These are phyloP conservation scores for Cicer chorassanicum DNA, from an alignment of 306 rosid species.

Conservation along the genomic window DNA sequence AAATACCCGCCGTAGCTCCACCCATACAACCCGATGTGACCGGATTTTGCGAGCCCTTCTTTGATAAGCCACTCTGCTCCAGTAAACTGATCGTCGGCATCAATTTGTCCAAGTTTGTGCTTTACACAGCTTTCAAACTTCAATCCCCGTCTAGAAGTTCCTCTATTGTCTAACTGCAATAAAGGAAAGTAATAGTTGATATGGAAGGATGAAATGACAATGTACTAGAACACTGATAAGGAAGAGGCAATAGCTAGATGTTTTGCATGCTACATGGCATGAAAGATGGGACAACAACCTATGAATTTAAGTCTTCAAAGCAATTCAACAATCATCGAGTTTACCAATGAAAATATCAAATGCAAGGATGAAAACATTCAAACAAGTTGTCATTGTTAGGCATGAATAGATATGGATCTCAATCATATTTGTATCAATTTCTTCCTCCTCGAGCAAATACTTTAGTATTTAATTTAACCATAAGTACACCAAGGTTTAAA, in stretches of 20 bases:
- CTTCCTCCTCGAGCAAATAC: neutral
- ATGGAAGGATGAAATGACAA: conserved; percentile 26
- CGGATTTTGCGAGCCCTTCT: conserved; percentile 73
- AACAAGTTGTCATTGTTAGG: conserved; percentile 1
- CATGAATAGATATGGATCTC: conserved; percentile 30
- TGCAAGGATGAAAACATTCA: conserved; percentile 20
- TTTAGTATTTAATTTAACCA: conserved; percentile 2
- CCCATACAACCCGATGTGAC: conserved; percentile 87
- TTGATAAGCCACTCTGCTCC: conserved; percentile 94
- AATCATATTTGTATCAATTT: conserved; percentile 25
- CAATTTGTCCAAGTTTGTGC: conserved; percentile 67
- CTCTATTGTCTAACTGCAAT: conserved; percentile 90
- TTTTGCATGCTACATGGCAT: neutral
- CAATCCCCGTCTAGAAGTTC: conserved; percentile 87
- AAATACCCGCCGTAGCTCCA: conserved; percentile 99
- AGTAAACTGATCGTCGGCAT: conserved; percentile 83
- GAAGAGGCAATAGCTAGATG: neutral
- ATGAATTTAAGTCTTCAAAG: conserved; percentile 31
- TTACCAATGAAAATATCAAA: conserved; percentile 8
- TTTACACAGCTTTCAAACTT: conserved; percentile 78
- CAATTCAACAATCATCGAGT: conserved; percentile 5
- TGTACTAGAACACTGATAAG: conserved; percentile 1
- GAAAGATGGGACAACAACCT: conserved; percentile 1
- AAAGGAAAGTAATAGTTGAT: conserved; percentile 29
- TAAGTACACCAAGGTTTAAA: conserved; percentile 5